Evolutionary conservation across 139 green algal species (phyloP).

Genomic region (Chlamydomonas incerta): DNA sequence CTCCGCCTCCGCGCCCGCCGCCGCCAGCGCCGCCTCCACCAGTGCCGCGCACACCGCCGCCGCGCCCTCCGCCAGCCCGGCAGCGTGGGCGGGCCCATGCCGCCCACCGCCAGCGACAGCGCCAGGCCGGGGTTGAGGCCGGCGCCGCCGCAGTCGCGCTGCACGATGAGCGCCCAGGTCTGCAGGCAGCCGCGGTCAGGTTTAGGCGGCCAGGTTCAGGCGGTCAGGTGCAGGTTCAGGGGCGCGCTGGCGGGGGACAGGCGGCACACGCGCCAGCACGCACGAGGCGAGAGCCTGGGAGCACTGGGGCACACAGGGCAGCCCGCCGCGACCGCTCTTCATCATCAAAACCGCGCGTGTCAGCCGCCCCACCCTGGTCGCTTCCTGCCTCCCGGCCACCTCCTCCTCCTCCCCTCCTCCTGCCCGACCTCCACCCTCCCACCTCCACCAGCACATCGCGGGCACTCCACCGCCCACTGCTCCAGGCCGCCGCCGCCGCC

Average conservation of each 20-base stretch:
- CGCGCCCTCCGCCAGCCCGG: constrained; percentile 39
- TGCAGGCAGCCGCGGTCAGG: background rate
- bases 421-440: background rate
- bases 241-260: too few species aligned
- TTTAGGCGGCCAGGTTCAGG: too few species aligned
- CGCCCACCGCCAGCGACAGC: constrained; percentile 41
- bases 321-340: too few species aligned
- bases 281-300: too few species aligned
- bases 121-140: constrained; percentile 2
- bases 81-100: constrained; percentile 26
- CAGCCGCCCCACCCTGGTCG: too few species aligned
- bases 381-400: too few species aligned
- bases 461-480: constrained; percentile 28
- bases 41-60: constrained; percentile 62
- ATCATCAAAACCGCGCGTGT: too few species aligned
- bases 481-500: constrained; percentile 1
- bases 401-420: too few species aligned
- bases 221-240: background rate
- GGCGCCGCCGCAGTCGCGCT: constrained; percentile 8
- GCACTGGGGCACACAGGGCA: too few species aligned
- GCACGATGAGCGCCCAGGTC: constrained; percentile 30
- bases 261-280: too few species aligned
- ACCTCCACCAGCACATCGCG: constrained; percentile 36
- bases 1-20: constrained; percentile 23
- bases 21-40: constrained; percentile 56